Percentiles rank a stretch among this genome's conserved stretches.
phyloP scores from a whole-genome alignment of 495 filamentous ascomycete species.

The Apiosordaria backusii region DNA sequence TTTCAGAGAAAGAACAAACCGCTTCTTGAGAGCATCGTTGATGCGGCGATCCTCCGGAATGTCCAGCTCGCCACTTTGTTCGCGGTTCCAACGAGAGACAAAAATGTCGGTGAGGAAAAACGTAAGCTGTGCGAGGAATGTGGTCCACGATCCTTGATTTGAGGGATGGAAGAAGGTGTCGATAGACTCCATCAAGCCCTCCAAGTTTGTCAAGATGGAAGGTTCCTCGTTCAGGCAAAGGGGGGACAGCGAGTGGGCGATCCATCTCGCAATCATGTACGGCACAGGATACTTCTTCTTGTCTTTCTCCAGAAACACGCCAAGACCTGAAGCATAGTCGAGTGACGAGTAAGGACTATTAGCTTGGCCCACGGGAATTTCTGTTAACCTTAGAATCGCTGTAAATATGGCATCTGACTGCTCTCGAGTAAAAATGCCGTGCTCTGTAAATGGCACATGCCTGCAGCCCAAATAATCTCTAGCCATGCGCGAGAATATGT shows the following conservation, averaged over 20 bases:
- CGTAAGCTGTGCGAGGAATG: constrained; percentile 81
- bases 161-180: constrained; percentile 99
- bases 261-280: constrained; percentile 92
- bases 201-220: constrained; percentile 79
- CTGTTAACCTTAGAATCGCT: constrained; percentile 79
- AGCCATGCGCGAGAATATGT: constrained; percentile 81
- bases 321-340: constrained; percentile 78
- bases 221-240: constrained; percentile 70
- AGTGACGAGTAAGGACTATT: constrained; percentile 88
- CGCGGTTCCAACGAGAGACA: constrained; percentile 95
- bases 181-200: constrained; percentile 90
- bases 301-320: constrained; percentile 82
- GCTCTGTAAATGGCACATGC: constrained; percentile 77
- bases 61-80: constrained; percentile 87
- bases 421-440: constrained; percentile 88
- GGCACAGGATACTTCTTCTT: constrained; percentile 86
- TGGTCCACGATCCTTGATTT: constrained; percentile 91
- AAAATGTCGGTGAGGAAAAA: constrained; percentile 96
- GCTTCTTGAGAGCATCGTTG: constrained; percentile 72
- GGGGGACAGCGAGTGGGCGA: constrained; percentile 90
- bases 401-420: constrained; percentile 94
- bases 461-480: constrained; percentile 71
- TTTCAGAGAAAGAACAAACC: constrained; percentile 85
- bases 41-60: constrained; percentile 74
- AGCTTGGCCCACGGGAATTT: constrained; percentile 95